A percentile compares a stretch with the other conserved stretches of the same genome.
Conservation (phyloP, 139 green algal species). For the Chara braunii region DNA sequence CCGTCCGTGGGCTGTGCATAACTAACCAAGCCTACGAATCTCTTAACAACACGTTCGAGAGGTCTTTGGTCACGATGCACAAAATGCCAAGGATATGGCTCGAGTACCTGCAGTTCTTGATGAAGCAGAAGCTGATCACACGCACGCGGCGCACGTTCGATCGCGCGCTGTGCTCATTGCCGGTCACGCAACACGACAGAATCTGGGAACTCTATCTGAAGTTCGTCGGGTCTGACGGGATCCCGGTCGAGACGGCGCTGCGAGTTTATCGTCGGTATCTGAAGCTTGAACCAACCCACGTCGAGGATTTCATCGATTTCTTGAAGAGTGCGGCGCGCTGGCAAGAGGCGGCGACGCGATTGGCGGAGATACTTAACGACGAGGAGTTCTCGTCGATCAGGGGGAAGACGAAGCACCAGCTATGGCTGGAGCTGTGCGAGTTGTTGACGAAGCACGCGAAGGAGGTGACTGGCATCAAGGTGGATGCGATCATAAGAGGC, state of each 20-base stretch:
- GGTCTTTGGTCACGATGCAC: constrained; percentile 92
- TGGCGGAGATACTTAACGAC: constrained; percentile 34
- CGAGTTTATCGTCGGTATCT: constrained; percentile 94
- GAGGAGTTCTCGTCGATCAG: constrained; percentile 72
- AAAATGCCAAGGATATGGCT: constrained; percentile 92
- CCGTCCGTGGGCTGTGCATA: constrained; percentile 54
- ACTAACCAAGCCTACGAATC: constrained; percentile 51
- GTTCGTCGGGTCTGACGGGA: constrained; percentile 41
- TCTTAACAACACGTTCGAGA: constrained; percentile 88
- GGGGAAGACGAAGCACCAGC: constrained; percentile 88
- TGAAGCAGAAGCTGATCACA: constrained; percentile 60
- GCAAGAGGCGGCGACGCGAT: constrained; percentile 56
- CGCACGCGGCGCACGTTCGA: constrained; percentile 76
- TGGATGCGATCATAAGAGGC: constrained; percentile 66
- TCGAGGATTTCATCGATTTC: constrained; percentile 93
- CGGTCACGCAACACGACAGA: constrained; percentile 93
- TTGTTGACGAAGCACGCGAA: constrained; percentile 76
- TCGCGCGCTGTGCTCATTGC: constrained; percentile 76
- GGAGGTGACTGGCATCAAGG: constrained; percentile 53
- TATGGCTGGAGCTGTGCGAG: constrained; percentile 98
- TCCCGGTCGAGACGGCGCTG: constrained; percentile 84
- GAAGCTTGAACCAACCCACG: constrained; percentile 85
- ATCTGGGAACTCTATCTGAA: constrained; percentile 91
- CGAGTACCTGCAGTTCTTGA: constrained; percentile 80
- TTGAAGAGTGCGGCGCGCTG: constrained; percentile 41